Base-by-base conservation (phyloP, 345 rosid species). In the Aquilaria malaccensis region DNA sequence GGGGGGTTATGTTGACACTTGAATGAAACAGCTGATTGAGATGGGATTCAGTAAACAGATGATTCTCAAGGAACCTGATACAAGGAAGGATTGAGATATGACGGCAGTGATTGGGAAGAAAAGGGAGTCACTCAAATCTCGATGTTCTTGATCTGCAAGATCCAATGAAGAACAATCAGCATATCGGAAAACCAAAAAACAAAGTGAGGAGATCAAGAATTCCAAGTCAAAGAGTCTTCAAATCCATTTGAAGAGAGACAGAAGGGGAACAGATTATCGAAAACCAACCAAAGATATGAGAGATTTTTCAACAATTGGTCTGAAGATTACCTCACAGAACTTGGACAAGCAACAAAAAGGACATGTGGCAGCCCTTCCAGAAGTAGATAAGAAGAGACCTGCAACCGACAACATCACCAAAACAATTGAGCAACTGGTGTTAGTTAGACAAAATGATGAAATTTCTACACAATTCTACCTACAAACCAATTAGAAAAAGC, bases 121-220 rank as follows among this genome's bases (percentile, higher is more conserved):
- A 46, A 67, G 3, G 64, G 30, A 41, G 59, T 59, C 50, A 30
- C 59, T 62, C 50, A 33, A 46, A 45, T 55, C 55, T 45, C 41
- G 64, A 32, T 55, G 47, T 64, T 58, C 55, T 31, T 68, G 60
- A 56, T 63, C 86, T 74, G 80, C 10, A 69, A 74, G 33, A 60
- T 60, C 2, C n/a, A 15, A 55, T 54, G 22, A 43, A 62, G 45
- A 65, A 60, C 13, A 22, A 57, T 7, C 33, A 43, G 57, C 61
- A 62, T 43, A 52, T 13, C 33, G 5, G 41, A 29, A 37, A 30
- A 43, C 30, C 7, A 50, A 12, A 41, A 37, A 37, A 37, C 43
- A 37, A 37, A 37, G 43, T 37, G 5, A 58, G 15, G 30, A 50
- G 56, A 65, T 50, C 56, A 49, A 56, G 15, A 15, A 13, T 50